Base-by-base conservation (phyloP, 1,284 basidiomycete genomes). In the Cryptococcus jaspeensis region DNA sequence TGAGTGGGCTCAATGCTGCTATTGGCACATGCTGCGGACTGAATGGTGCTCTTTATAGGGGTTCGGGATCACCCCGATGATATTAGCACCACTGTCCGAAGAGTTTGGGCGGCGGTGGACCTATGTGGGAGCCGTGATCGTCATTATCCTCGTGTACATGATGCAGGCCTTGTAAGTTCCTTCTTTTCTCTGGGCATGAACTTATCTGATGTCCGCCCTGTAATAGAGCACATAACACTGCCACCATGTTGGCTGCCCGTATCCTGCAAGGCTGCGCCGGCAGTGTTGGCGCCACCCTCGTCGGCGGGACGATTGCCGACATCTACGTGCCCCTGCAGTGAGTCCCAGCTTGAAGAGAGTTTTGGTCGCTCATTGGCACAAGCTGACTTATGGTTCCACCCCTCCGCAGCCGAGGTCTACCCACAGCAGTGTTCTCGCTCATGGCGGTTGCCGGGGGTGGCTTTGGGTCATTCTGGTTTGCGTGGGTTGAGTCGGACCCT, bases 241-340 rank as follows among this genome's bases (percentile, higher is more conserved):
- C 84, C 41, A 87, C 86, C 0, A 84, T 90, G 18, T 80, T 89
- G 36, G 69, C 88, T n/a, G 82, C 82, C 0, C 82, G 89, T 1
- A 84, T 90, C 59, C 68, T 91, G 1, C 82, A 84, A 48, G 89
- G 89, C 1, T 83, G 81, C 0, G 85, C 86, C 57, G 88, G 87
- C 0, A 71, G 68, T 1, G 76, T 85, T 0, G 85, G 85, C 2
- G 80, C 86, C 0, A 88, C 87, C 0, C 85, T 91, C 80, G 89
- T 90, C 2, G 87, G 88, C 15, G 88, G 88, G 1, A 87, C 86
- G 0, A 82, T 91, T 37, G 84, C 86, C 12, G 87, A 89, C 68
- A 84, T 89, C 32, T 89, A 85, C 83, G 64, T 72, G 0, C 80
- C 84, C 13, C 77, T 80, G 58, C 82, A 88, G 85, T 87, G 58